Percentiles rank a stretch among this genome's conserved stretches.
phyloP scores from a whole-genome alignment of 2,329 filamentous ascomycete genomes.

The Colletotrichum zoysiae region DNA sequence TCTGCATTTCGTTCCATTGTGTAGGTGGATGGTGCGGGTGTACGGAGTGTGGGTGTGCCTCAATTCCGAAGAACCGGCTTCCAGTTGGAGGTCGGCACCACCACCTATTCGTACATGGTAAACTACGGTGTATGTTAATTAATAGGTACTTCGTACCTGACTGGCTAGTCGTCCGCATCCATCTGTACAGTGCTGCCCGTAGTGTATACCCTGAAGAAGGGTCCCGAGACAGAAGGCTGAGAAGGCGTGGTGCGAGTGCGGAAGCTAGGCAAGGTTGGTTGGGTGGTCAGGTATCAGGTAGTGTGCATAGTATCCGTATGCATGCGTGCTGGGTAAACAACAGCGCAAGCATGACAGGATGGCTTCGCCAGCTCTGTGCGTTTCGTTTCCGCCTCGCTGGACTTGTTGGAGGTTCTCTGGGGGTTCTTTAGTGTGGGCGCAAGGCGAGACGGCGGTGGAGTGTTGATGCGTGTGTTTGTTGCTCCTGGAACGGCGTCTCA shows the following conservation, averaged over 20 bases:
- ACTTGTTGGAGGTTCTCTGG: constrained; percentile 1
- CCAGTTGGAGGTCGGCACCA: neutral
- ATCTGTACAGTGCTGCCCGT: constrained; percentile 5
- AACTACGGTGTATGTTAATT: neutral
- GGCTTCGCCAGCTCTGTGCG: constrained; percentile 4
- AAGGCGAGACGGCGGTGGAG: constrained; percentile 15
- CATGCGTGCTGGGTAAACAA: neutral
- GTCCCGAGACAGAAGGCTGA: neutral
- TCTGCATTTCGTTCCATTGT: constrained; percentile 38
- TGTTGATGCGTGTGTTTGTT: constrained; percentile 15
- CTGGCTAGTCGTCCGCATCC: neutral
- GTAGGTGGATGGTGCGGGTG: neutral
- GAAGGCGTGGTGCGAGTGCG: neutral
- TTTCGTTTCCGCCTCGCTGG: constrained; percentile 9
- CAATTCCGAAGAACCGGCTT: constrained; percentile 13
- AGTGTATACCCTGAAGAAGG: constrained; percentile 9
- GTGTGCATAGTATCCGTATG: too few relatives aligned
- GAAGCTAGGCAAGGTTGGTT: neutral
- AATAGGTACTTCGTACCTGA: too few relatives aligned
- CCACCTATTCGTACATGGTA: neutral
- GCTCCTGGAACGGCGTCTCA: constrained; percentile 21
- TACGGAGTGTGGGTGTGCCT: constrained; percentile 1
- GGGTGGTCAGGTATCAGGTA: neutral
- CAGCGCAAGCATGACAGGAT: constrained; percentile 13
- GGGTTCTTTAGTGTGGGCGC: neutral